Conservation (phyloP, 176 grass and related monocot genomes). For the Triticum dicoccoides region DNA sequence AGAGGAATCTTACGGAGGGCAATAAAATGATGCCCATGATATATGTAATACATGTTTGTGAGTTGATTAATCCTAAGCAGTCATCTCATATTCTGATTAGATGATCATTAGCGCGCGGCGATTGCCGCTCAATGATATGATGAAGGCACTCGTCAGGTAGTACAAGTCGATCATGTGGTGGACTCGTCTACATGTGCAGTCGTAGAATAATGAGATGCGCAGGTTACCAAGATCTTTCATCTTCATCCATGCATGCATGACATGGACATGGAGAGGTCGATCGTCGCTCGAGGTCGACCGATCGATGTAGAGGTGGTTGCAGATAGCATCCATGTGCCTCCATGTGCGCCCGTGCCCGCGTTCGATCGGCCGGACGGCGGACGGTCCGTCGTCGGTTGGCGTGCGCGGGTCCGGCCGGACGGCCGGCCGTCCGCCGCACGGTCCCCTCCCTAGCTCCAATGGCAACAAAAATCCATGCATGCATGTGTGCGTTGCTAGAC, state of each 20-base stretch:
- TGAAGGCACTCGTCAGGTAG: background rate
- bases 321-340: background rate
- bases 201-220: background rate
- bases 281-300: background rate
- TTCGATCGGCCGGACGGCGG: background rate
- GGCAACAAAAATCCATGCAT: background rate
- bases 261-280: background rate
- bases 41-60: background rate
- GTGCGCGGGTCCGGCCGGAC: background rate
- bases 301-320: background rate
- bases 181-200: background rate
- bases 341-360: background rate
- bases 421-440: background rate
- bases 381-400: background rate
- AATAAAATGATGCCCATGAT: background rate
- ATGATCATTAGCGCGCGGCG: background rate
- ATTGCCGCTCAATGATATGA: background rate
- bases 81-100: background rate
- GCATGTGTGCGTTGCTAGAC: background rate
- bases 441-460: background rate
- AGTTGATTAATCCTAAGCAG: background rate
- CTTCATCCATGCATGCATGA: background rate
- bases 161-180: background rate
- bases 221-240: background rate
- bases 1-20: background rate